Conservation (phyloP, 1,284 basidiomycete genomes). For the Fomitiporia mediterranea region DNA sequence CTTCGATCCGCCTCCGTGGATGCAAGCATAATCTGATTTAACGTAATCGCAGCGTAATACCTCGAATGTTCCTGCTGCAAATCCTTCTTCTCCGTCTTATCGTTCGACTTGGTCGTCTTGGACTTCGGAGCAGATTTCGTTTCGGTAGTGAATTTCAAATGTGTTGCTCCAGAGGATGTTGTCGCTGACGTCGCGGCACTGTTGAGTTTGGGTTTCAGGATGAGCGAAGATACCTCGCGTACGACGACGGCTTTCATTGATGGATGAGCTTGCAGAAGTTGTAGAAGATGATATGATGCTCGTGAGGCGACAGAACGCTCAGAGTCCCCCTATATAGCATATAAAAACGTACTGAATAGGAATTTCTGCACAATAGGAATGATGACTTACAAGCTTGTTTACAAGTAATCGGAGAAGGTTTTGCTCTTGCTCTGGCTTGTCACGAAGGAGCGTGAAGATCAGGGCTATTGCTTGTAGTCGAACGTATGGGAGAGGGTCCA, state of each 20-base stretch:
- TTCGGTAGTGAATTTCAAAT: conserved; percentile 37
- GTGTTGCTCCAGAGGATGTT: conserved; percentile 30
- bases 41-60: conserved; percentile 90
- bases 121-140: conserved; percentile 28
- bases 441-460: conserved; percentile 77
- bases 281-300: conserved; percentile 85
- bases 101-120: conserved; percentile 23
- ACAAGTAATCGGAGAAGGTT: conserved; percentile 90
- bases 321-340: conserved; percentile 86
- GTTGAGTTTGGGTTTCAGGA: conserved; percentile 56
- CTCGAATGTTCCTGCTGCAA: conserved; percentile 55
- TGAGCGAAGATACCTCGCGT: conserved; percentile 79
- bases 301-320: conserved; percentile 88
- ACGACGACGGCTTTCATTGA: conserved; percentile 92
- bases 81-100: conserved; percentile 29
- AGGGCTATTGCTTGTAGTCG: conserved; percentile 76
- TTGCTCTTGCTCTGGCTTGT: conserved; percentile 96
- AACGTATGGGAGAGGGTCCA: conserved; percentile 87
- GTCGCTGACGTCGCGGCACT: conserved; percentile 29
- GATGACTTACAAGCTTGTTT: conserved; percentile 79
- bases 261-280: conserved; percentile 88
- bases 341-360: background rate
- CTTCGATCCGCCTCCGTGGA: conserved; percentile 58
- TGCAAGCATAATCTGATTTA: conserved; percentile 89
- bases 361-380: background rate